A percentile compares a stretch with the other conserved stretches of the same genome.
Conservation (phyloP, 2,329 filamentous ascomycete species). For the Venturia aucupariae region DNA sequence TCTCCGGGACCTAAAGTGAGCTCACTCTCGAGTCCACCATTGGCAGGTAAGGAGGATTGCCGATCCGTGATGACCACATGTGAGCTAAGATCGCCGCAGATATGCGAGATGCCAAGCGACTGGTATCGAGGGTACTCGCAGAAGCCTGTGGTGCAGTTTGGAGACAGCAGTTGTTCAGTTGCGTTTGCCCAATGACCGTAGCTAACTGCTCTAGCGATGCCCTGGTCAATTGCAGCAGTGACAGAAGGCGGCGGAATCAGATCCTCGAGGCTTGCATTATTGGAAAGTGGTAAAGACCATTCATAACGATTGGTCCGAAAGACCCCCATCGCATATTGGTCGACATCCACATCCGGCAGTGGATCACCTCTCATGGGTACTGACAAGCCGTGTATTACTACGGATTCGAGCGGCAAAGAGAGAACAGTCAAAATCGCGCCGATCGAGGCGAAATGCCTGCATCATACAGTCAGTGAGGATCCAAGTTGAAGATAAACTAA, state of each 20-base stretch:
- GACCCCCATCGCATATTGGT: not conserved
- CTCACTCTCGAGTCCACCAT: not conserved
- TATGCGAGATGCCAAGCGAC: not conserved
- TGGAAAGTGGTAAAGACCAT: not conserved
- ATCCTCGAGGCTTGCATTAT: not conserved
- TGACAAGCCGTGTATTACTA: not conserved
- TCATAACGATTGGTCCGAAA: not conserved
- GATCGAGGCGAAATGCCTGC: not conserved
- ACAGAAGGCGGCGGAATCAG: not conserved
- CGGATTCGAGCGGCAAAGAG: not conserved
- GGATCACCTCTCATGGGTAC: not conserved
- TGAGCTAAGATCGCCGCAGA: not conserved
- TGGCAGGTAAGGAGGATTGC: not conserved
- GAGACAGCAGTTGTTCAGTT: not conserved
- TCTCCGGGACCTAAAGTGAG: not conserved
- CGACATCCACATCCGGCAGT: not conserved
- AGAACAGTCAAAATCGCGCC: not conserved
- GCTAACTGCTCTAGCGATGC: not conserved
- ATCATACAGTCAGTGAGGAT: not conserved
- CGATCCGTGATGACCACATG: not conserved
- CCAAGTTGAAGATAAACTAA: not conserved
- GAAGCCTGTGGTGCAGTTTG: not conserved
- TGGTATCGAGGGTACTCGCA: not conserved
- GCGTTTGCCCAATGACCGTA: not conserved
- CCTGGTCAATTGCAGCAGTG: not conserved